Evolutionary conservation across 2,329 filamentous ascomycete genomes (phyloP).

Genomic region (Bipolaris gigantea): DNA sequence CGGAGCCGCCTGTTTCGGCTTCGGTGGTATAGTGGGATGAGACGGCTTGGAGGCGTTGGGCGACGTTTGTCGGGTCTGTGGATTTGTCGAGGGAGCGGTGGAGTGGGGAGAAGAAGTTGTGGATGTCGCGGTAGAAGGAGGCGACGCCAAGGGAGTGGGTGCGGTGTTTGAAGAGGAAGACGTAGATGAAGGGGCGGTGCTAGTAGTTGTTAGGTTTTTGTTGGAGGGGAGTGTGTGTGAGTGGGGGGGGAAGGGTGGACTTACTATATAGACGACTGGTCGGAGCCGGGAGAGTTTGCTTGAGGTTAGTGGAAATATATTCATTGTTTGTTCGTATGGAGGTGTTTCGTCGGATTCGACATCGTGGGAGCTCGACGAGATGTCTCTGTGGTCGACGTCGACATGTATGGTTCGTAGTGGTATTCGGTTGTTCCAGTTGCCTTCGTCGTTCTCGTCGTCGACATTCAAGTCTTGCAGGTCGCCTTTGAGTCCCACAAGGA

Average conservation of each 20-base stretch:
- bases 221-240: too few relatives aligned
- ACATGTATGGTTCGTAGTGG: constrained; percentile 68
- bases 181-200: constrained; percentile 74
- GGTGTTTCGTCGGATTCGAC: constrained; percentile 27
- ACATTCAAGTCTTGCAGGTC: constrained; percentile 60
- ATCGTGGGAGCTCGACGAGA: constrained; percentile 7
- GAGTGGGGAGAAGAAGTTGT: constrained; percentile 55
- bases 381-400: constrained; percentile 57
- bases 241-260: constrained; percentile 2
- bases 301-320: constrained; percentile 1
- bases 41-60: constrained; percentile 46
- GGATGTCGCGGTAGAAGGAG: constrained; percentile 53
- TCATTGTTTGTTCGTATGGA: constrained; percentile 25
- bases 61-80: constrained; percentile 48
- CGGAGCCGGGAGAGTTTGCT: constrained; percentile 52
- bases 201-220: constrained; percentile 8
- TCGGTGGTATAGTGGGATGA: constrained; percentile 42
- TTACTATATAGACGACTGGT: constrained; percentile 69
- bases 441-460: constrained; percentile 45
- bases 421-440: constrained; percentile 53
- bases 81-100: constrained; percentile 50
- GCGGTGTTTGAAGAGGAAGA: constrained; percentile 68
- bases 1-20: constrained; percentile 35
- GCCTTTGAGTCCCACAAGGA: constrained; percentile 69
- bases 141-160: constrained; percentile 57